Percentiles rank a stretch among this genome's conserved stretches.
Evolutionary conservation across 495 filamentous ascomycete species (phyloP).

Genomic region (Talaromyces proteolyticus): DNA sequence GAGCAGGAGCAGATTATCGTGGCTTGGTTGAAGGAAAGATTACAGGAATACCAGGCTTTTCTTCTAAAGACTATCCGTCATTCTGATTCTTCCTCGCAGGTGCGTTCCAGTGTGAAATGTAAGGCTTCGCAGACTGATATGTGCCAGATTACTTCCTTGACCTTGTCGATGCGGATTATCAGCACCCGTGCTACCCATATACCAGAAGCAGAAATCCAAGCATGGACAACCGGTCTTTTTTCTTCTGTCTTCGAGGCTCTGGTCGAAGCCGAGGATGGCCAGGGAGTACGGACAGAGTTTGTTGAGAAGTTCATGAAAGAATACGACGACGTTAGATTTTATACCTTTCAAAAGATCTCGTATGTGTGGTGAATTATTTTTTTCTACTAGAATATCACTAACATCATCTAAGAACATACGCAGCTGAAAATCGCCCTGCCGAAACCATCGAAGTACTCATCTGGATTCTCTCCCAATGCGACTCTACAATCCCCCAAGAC

Average conservation of each 20-base stretch:
- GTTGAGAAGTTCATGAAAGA: conserved; percentile 67
- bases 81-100: conserved; percentile 41
- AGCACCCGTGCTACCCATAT: conserved; percentile 67
- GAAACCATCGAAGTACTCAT: conserved; percentile 50
- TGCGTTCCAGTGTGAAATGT: conserved; percentile 10
- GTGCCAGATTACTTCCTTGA: conserved; percentile 55
- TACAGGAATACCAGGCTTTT: conserved; percentile 58
- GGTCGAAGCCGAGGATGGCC: conserved; percentile 47
- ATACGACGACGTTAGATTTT: conserved; percentile 81
- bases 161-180: conserved; percentile 74
- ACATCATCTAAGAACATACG: conserved; percentile 12
- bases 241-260: conserved; percentile 54
- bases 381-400: background rate
- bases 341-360: conserved; percentile 66
- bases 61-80: conserved; percentile 50
- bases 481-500: conserved; percentile 53
- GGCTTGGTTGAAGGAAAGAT: conserved; percentile 71
- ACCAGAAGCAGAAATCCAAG: conserved; percentile 51
- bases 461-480: conserved; percentile 58
- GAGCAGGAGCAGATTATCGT: conserved; percentile 71
- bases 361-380: conserved; percentile 34
- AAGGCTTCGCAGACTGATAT: conserved; percentile 14
- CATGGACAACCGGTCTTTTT: conserved; percentile 61
- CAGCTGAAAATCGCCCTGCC: conserved; percentile 21
- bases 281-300: conserved; percentile 62